Evolutionary conservation across 2,329 filamentous ascomycete species (phyloP), one percentile per base, ranked within the genome.

Genomic region (Alternaria metachromatica): DNA sequence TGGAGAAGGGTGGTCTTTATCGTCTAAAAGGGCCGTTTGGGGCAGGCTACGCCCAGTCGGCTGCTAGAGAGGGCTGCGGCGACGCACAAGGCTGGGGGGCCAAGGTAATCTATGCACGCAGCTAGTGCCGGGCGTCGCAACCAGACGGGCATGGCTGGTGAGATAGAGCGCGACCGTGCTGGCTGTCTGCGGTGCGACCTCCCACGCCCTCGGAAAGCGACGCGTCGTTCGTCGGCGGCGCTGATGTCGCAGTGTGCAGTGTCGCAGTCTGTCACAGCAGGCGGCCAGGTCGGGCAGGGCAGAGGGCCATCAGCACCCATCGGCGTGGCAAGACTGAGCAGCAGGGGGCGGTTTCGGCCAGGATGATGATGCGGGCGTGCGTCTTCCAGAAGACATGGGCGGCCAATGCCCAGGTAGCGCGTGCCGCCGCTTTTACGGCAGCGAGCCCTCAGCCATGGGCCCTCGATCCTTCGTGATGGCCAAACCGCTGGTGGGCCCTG

Each of bases 381-480:
- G 63, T 71, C 63, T 72, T 73, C 71, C 59, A 63, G 66, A 68
- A 70, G 68, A 43, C 60, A 23, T 13, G n/a, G 41, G 30, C 18
- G 41, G 54, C 67, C 65, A 66, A 60, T 28, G 20, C 49, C 41
- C 15, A 23, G 26, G 25, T 44, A 15, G 53, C 43, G 55, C 9
- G 23, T 50, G 58, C 37, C 37, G 67, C 67, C 62, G 67, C 67
- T 68, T 68, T 68, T 61, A 65, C 44, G 55, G 49, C 21, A 30
- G 15, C 8, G 23, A 44, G 25, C 55, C 65, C 53, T 61, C 57
- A 62, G 62, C 63, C 62, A 66, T 64, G 64, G 63, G 61, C 55
- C 50, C 50, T 55, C 55, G 30, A 51, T 41, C 15, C 50, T 33
- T 41, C 23, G 3, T 21, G 51, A 66, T 66, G 56, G 65, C 62